phyloP scores from a whole-genome alignment of 257 asterid species.

The Solanum tarijense region DNA sequence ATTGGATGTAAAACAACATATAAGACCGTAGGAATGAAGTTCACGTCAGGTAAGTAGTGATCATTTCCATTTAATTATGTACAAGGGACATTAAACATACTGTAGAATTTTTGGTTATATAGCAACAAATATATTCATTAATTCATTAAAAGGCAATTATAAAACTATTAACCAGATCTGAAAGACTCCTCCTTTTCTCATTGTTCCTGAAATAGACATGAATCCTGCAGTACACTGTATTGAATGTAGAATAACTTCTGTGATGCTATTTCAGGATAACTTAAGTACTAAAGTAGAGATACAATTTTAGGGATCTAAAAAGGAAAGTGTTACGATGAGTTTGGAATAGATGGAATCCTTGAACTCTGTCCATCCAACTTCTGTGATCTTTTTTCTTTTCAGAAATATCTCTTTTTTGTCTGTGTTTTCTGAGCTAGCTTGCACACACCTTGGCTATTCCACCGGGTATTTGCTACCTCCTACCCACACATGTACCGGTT shows the following conservation, averaged over 20 bases:
- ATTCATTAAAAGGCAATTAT: neutral
- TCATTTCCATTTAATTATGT: neutral
- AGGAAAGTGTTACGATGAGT: neutral
- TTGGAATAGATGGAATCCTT: neutral
- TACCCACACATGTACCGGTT: neutral
- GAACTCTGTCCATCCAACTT: neutral
- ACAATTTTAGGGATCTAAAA: neutral
- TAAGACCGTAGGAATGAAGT: neutral
- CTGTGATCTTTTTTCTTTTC: neutral
- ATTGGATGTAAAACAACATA: neutral
- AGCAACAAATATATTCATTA: neutral
- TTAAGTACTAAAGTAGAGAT: neutral
- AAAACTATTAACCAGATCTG: neutral
- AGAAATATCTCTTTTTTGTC: neutral
- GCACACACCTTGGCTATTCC: neutral
- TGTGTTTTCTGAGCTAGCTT: neutral
- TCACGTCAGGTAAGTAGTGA: neutral
- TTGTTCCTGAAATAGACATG: neutral
- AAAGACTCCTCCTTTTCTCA: neutral
- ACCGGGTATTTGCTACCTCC: neutral
- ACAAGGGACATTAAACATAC: neutral
- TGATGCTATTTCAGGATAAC: neutral
- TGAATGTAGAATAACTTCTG: neutral
- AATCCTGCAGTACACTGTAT: neutral
- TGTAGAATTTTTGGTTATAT: neutral